Evolutionary conservation across 139 green algal genomes (phyloP), one percentile per base, ranked within the genome.

Genomic region (Tetradesmus obliquus): DNA sequence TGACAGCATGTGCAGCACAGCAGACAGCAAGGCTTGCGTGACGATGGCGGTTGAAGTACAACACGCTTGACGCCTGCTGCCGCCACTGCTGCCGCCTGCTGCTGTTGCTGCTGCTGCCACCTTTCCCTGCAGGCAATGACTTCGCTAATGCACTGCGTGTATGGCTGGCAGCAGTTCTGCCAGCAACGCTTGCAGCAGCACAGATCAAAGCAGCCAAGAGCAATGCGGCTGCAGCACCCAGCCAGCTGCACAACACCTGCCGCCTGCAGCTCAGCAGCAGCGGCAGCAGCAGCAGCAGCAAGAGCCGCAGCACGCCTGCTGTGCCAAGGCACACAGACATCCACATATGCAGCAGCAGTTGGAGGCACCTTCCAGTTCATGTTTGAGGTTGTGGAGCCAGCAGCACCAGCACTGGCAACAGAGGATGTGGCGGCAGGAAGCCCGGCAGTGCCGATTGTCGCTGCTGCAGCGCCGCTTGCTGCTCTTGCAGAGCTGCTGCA

Each of bases 71-170:
- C 60, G 10, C 60, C 60, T 71, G 60, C 60, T 66, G 57, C 57
- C 57, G 9, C 57, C 57, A 66, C 51, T 20, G 54, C 83, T 88
- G 55, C 55, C 76, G 55, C 55, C 6, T 76, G 80, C 80, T 86
- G 80, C 80, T 86, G 80, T 20, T 76, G 45, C 15, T 88, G 83
- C 83, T 88, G 9, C 55, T 88, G 55, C 83, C 51, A 22, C 3
- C 20, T 62, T 51, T 55, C 12, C 20, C 83, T 88, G 55, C 55
- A 60, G 82, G 82, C 20, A 12, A 87, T 60, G 45, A 3, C 8
- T 17, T 24, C n/a, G 12, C n/a, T 20, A 17, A 76, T 1, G 2
- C 66, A 24, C 15, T 76, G 3, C n/a, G 17, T 24, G 66, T 3
- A n/a, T 3, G 66, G 66, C 53, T 87, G 8, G 51, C 51, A 32